These are phyloP conservation scores for Castanea mollissima DNA, from an alignment of 306 rosid genomes.

Conservation along the genomic window DNA sequence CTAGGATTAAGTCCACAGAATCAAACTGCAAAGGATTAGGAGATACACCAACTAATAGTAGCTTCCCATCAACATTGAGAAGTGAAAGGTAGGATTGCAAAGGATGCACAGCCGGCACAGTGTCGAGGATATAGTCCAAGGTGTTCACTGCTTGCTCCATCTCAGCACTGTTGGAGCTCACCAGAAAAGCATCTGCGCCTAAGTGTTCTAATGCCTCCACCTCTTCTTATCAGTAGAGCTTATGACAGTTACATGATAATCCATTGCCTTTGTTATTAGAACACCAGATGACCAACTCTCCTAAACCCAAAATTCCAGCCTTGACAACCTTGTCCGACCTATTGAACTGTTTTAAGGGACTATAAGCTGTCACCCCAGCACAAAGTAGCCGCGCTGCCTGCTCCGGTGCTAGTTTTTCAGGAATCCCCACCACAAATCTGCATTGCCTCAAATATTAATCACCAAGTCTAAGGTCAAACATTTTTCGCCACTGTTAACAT, in stretches of 20 bases:
- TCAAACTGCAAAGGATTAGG: slow-evolving; percentile 36
- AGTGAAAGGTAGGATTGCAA: slow-evolving; percentile 33
- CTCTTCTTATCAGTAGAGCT: slow-evolving; percentile 53
- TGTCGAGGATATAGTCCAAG: slow-evolving; percentile 47
- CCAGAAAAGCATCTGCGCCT: slow-evolving; percentile 43
- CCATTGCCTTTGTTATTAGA: slow-evolving; percentile 47
- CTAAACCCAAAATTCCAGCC: slow-evolving; percentile 47
- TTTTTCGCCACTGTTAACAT: too few relatives aligned
- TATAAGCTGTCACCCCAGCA: slow-evolving; percentile 55
- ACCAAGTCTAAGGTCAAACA: too few relatives aligned
- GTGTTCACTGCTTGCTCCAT: slow-evolving; percentile 35
- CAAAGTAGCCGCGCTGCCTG: slow-evolving; percentile 48
- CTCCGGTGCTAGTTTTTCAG: slow-evolving; percentile 40
- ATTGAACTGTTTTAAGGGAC: slow-evolving; percentile 41
- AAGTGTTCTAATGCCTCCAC: slow-evolving; percentile 36
- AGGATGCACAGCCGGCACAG: slow-evolving; percentile 40
- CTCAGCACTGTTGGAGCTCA: slow-evolving; percentile 28
- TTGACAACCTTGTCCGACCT: slow-evolving; percentile 23
- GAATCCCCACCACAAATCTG: slow-evolving; percentile 43
- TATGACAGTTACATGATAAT: slow-evolving; percentile 52
- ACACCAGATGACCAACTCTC: slow-evolving; percentile 48
- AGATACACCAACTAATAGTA: slow-evolving; percentile 39
- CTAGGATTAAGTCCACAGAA: slow-evolving; percentile 33
- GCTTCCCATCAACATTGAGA: slow-evolving; percentile 37
- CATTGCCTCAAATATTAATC: neutral